Base-by-base conservation (phyloP, 2,329 filamentous ascomycete genomes). In the Colletotrichum coccodes region DNA sequence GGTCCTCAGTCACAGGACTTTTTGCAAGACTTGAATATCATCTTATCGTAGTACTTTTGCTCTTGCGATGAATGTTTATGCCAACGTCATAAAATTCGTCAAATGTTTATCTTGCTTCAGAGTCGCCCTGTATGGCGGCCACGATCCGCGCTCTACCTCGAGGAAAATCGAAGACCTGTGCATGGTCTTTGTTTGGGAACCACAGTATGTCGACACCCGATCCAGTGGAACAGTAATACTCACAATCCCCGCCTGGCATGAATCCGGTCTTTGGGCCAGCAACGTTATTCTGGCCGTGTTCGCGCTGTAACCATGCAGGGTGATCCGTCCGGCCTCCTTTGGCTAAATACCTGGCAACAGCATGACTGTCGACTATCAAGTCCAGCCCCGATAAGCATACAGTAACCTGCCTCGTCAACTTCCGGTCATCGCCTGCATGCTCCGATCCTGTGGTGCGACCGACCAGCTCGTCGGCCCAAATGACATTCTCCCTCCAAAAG, bases 401-500 rank as follows among this genome's bases (percentile, higher is more conserved):
- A 0, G 87, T 89, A 12, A 90, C 85, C 40, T 75, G 79, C 40
- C 81, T 76, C 28, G 73, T 70, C 28, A 46, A 69, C 60, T 73
- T 68, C 70, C 60, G 61, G 6, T 71, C 71, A 4, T 65, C 60
- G 70, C 53, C 68, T 0, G 52, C 67, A 64, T 40, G 11, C 26
- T 47, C 49, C 40, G 32, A 42, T 49, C 16, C 34, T 44, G 40
- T 23, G 40, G 28, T 46, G 18, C 46, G 38, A 59, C 63, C 71
- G 42, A 85, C 71, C 57, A 93, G 76, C 70, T 92, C 89, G 54
- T 92, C 89, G 72, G 88, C 89, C 91, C 91, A 94, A 8, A 92
- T 79, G 44, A 92, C 88, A 71, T 91, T 92, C 72, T 93, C 85
- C 30, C 84, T 84, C 92, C 91, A 94, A 78, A 92, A 92, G 79